These are phyloP conservation scores for Quillaja saponaria DNA, from an alignment of 306 rosid genomes.

Conservation along the genomic window DNA sequence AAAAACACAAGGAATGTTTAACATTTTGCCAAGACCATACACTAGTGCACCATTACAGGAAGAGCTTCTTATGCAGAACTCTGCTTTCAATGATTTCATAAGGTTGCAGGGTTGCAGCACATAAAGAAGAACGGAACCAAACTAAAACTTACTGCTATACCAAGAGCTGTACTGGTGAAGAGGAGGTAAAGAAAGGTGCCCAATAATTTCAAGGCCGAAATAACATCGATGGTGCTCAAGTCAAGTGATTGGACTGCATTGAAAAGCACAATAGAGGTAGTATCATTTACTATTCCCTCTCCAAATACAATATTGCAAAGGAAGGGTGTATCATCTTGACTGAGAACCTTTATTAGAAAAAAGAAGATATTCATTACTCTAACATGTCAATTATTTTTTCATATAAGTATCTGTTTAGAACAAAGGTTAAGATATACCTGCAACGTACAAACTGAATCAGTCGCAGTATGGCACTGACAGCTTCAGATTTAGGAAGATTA, in stretches of 20 bases:
- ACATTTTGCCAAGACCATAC: neutral
- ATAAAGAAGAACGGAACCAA: constrained; percentile 3
- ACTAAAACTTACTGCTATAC: constrained; percentile 54
- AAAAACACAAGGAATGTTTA: neutral
- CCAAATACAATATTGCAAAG: constrained; percentile 75
- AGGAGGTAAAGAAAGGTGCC: constrained; percentile 80
- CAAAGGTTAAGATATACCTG: constrained; percentile 55
- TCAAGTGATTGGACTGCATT: constrained; percentile 69
- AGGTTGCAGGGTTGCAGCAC: no score
- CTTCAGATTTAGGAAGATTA: constrained; percentile 44
- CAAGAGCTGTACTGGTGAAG: constrained; percentile 69
- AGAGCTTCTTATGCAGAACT: constrained; percentile 4
- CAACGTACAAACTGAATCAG: constrained; percentile 80
- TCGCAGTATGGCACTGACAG: constrained; percentile 76
- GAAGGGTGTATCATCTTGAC: constrained; percentile 80
- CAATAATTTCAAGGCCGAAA: constrained; percentile 57
- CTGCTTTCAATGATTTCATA: neutral
- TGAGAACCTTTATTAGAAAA: constrained; percentile 61
- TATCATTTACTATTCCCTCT: constrained; percentile 86
- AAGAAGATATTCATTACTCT: constrained; percentile 20
- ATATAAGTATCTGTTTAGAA: constrained; percentile 21
- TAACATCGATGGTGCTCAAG: constrained; percentile 34
- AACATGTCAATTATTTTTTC: neutral
- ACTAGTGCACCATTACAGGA: no score
- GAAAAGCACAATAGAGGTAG: constrained; percentile 79